These are phyloP conservation scores for Sarcodon aspratus DNA, from an alignment of 768 basidiomycete species.

Conservation along the genomic window DNA sequence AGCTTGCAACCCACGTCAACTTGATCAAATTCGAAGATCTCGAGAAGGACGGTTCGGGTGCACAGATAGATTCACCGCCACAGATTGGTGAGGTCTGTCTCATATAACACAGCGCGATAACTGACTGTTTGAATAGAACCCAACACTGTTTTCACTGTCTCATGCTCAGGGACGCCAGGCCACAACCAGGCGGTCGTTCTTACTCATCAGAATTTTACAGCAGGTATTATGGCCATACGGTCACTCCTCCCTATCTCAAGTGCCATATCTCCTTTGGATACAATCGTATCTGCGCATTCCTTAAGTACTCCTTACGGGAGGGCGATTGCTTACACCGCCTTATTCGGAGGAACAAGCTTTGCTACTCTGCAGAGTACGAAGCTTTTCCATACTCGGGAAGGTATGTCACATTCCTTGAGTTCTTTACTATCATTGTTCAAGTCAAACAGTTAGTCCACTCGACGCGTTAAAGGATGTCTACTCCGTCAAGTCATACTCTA, in stretches of 20 bases:
- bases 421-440: neutral
- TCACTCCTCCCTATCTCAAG: slow-evolving; percentile 66
- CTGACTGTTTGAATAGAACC: slow-evolving; percentile 28
- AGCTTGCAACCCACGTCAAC: slow-evolving; percentile 38
- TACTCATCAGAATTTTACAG: slow-evolving; percentile 79
- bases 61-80: slow-evolving; percentile 30
- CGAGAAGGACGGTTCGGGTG: slow-evolving; percentile 43
- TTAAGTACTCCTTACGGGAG: slow-evolving; percentile 73
- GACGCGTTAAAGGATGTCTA: slow-evolving; percentile 36
- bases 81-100: slow-evolving; percentile 36
- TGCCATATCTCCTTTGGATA: slow-evolving; percentile 60
- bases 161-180: slow-evolving; percentile 48
- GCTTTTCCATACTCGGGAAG: slow-evolving; percentile 32
- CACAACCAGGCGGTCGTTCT: slow-evolving; percentile 51
- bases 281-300: slow-evolving; percentile 63
- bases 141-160: slow-evolving; percentile 54
- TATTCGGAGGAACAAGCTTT: slow-evolving; percentile 67
- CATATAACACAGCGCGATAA: neutral
- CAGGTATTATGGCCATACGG: slow-evolving; percentile 75
- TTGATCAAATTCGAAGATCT: slow-evolving; percentile 60
- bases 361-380: slow-evolving; percentile 50
- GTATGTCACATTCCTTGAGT: slow-evolving; percentile 17
- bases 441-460: neutral
- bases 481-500: slow-evolving; percentile 36
- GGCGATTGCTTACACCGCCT: slow-evolving; percentile 66